Evolutionary conservation across 2,329 filamentous ascomycete genomes (phyloP), one percentile per base, ranked within the genome.

Genomic region (Cladophialophora immunda): DNA sequence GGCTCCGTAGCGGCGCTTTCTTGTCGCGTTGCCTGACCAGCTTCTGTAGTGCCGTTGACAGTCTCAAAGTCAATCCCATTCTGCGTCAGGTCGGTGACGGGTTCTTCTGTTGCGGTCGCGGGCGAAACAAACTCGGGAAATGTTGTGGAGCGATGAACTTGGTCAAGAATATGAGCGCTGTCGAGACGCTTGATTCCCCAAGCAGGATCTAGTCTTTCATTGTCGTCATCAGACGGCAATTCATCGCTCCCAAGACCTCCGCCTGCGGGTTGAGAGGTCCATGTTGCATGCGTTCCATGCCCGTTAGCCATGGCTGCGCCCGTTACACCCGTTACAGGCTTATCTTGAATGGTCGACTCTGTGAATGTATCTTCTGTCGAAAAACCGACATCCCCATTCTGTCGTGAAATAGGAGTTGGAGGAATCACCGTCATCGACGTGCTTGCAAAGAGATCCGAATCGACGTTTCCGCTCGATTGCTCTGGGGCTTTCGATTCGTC

Each of bases 151-250:
- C 72, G 71, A 34, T 68, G 61, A 25, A 72, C 69, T 3, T 38
- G 45, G 38, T 66, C 64, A 25, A 74, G 67, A 29, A 74, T 66
- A 19, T 70, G 67, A 5, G 64, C 36, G 13, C 70, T 66, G 27
- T 73, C 68, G 6, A 55, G 58, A 4, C 71, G 70, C 19, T 64
- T 67, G 22, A 74, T 71, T 32, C 71, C 69, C 70, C 70, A 72
- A 29, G 71, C 69, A 25, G 72, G 71, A 69, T 74, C 72, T 11
- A 73, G 50, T 47, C 68, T 64, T 36, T 71, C 65, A 38, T 65
- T 58, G 30, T 69, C 71, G 22, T 71, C 65, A 11, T 72, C 69
- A 15, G 67, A 69, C 8, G 65, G 62, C 27, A 68, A 27, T 53
- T 73, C 71, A 61, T 72, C 69, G 29, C 29, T 58, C 19, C 11